Evolutionary conservation across 495 filamentous ascomycete genomes (phyloP).

Genomic region (Neurospora hispaniola): DNA sequence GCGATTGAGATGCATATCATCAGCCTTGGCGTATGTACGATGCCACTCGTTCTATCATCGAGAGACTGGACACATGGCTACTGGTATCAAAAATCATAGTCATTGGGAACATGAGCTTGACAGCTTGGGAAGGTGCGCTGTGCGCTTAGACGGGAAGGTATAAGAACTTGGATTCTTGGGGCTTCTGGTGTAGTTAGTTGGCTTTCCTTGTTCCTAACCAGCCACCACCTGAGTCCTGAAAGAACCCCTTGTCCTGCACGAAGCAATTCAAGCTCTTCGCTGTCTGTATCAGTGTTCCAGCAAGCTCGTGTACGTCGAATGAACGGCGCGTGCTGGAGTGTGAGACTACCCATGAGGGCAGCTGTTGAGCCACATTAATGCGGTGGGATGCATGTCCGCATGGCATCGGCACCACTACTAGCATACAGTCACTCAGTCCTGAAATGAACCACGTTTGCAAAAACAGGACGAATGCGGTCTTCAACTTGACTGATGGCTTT

Average conservation of each 20-base stretch:
- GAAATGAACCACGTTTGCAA: neutral
- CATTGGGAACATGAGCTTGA: neutral
- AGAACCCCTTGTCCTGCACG: too few relatives aligned
- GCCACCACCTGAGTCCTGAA: too few relatives aligned
- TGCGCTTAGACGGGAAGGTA: too few relatives aligned
- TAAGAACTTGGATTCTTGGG: too few relatives aligned
- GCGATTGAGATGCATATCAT: neutral
- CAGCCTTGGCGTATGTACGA: neutral
- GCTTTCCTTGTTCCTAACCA: too few relatives aligned
- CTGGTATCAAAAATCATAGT: neutral
- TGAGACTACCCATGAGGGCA: neutral
- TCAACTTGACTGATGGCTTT: neutral
- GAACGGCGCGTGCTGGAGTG: neutral
- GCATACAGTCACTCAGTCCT: neutral
- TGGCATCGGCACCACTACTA: neutral
- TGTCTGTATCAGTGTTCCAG: neutral
- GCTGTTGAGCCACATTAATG: neutral
- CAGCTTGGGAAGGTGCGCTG: too few relatives aligned
- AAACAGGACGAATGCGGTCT: neutral
- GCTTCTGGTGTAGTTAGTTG: too few relatives aligned
- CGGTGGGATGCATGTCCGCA: neutral
- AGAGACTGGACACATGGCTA: neutral
- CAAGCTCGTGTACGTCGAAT: neutral
- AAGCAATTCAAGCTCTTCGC: neutral
- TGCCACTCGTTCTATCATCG: neutral